These are phyloP conservation scores for Suillus luteus DNA, from an alignment of 768 basidiomycete genomes.

Conservation along the genomic window DNA sequence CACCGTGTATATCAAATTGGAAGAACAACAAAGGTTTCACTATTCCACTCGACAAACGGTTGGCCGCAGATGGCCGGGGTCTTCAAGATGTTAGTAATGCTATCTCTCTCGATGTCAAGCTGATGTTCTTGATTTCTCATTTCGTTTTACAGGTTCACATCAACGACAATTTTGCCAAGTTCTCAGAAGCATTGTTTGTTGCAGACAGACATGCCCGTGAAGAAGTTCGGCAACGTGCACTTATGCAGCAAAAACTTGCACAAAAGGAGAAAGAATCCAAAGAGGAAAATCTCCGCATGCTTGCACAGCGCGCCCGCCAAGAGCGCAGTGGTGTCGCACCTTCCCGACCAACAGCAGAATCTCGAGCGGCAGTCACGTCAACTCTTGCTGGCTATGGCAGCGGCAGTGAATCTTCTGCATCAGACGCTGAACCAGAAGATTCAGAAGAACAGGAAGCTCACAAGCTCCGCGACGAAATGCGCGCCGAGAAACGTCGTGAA, in stretches of 20 bases:
- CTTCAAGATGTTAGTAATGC: constrained; percentile 83
- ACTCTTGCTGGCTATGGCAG: constrained; percentile 86
- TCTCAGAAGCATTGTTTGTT: constrained; percentile 93
- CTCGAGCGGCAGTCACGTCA: constrained; percentile 70
- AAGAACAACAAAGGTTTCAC: constrained; percentile 99
- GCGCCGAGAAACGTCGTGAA: constrained; percentile 88
- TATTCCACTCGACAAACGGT: constrained; percentile 95
- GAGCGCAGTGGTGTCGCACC: constrained; percentile 81
- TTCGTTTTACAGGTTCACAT: constrained; percentile 75
- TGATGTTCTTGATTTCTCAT: constrained; percentile 1
- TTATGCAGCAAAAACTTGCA: constrained; percentile 99
- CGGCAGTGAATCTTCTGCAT: constrained; percentile 57
- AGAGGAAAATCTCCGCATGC: constrained; percentile 90
- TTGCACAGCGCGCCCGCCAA: constrained; percentile 95
- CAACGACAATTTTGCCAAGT: constrained; percentile 99
- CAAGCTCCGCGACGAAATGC: constrained; percentile 86
- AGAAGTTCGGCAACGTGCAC: constrained; percentile 92
- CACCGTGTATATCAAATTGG: constrained; percentile 99
- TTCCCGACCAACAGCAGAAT: constrained; percentile 65
- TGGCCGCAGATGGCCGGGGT: constrained; percentile 98
- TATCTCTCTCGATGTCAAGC: neutral
- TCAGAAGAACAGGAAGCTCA: constrained; percentile 86
- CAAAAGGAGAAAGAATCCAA: constrained; percentile 96
- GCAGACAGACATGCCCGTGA: constrained; percentile 98
- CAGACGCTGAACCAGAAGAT: constrained; percentile 57